A percentile compares a stretch with the other conserved stretches of the same genome.
These are phyloP conservation scores for Diaporthe eres DNA, from an alignment of 2,329 filamentous ascomycete species.

Conservation along the genomic window DNA sequence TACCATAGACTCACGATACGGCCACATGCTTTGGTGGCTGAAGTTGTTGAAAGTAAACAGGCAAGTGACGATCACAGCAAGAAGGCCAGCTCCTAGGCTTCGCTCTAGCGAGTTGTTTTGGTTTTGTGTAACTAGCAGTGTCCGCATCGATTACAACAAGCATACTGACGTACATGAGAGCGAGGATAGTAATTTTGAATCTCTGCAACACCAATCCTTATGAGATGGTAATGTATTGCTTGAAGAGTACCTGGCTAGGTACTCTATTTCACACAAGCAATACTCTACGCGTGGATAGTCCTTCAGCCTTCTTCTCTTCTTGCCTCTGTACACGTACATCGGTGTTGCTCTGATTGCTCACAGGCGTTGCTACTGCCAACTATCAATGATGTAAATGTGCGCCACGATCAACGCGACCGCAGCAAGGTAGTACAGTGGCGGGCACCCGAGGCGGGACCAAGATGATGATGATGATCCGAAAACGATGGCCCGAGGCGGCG, in stretches of 20 bases:
- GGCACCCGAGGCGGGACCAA: not conserved
- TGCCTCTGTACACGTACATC: not conserved
- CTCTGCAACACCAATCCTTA: not conserved
- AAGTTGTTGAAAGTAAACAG: not conserved
- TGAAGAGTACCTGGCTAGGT: not conserved
- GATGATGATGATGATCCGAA: conserved; percentile 8
- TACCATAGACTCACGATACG: too few relatives aligned
- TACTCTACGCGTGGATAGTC: not conserved
- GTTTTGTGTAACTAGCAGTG: not conserved
- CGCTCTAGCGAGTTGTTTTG: not conserved
- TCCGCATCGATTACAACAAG: not conserved
- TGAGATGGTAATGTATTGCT: not conserved
- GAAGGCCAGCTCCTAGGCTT: too few relatives aligned
- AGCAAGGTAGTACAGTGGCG: conserved; percentile 4
- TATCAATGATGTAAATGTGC: not conserved
- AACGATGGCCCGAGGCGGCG: conserved; percentile 17
- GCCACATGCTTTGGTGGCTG: not conserved
- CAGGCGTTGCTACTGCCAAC: not conserved
- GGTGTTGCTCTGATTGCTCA: not conserved
- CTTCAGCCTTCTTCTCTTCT: not conserved
- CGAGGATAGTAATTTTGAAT: too few relatives aligned
- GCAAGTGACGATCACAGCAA: too few relatives aligned
- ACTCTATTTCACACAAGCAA: not conserved
- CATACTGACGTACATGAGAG: too few relatives aligned
- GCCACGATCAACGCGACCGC: not conserved